Percentiles rank a stretch among this genome's conserved stretches.
Evolutionary conservation across 75 land plant genomes (phyloP).

Genomic region (Picea sitchensis): DNA sequence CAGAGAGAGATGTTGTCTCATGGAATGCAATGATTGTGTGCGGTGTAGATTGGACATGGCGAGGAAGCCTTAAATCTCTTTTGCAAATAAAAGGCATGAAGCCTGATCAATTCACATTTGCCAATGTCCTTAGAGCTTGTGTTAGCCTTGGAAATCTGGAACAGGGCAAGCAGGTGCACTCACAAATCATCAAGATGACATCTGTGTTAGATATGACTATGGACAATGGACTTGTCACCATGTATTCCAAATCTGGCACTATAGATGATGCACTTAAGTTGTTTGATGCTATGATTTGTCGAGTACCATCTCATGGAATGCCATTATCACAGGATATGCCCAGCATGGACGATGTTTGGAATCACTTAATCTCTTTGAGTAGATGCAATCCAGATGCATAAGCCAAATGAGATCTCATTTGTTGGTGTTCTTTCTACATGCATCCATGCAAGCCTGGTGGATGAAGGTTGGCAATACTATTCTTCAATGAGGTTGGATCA

Average conservation of each 20-base stretch:
- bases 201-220: slow-evolving; percentile 8
- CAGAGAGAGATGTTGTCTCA: no score
- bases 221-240: slow-evolving; percentile 17
- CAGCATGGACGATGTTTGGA: slow-evolving; percentile 1
- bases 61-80: no score
- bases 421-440: slow-evolving; percentile 13
- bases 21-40: no score
- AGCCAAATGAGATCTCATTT: slow-evolving; percentile 11
- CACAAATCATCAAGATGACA: background rate
- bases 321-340: slow-evolving; percentile 3
- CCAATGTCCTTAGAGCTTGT: slow-evolving; percentile 20
- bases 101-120: no score
- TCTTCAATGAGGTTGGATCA: background rate
- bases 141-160: background rate
- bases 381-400: slow-evolving; percentile 10
- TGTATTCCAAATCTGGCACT: slow-evolving; percentile 18
- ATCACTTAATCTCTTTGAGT: background rate
- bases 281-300: background rate
- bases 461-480: background rate
- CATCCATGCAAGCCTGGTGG: slow-evolving; percentile 5
- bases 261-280: background rate
- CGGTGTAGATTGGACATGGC: no score
- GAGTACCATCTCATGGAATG: slow-evolving; percentile 4
- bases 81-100: no score
- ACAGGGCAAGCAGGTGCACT: slow-evolving; percentile 17